Conservation (phyloP, 2,329 filamentous ascomycete genomes). For the Teratosphaeria pseudoeucalypti region DNA sequence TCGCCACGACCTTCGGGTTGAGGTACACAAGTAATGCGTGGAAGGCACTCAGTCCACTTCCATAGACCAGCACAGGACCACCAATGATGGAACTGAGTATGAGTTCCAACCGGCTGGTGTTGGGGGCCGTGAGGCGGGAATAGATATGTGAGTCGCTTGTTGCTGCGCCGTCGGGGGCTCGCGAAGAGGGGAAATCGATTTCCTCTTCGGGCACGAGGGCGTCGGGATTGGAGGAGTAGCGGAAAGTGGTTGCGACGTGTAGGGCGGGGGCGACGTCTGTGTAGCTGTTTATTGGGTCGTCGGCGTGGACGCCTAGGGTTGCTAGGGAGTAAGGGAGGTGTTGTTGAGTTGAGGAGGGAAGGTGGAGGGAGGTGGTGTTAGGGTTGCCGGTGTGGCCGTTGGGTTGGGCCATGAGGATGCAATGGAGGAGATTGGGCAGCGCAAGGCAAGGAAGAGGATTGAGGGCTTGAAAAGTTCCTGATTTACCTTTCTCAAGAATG, state of each 20-base stretch:
- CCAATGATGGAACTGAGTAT: conserved; percentile 65
- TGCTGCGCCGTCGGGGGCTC: conserved; percentile 27
- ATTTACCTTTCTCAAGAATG: not conserved
- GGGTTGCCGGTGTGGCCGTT: conserved; percentile 11
- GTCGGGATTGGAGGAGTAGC: conserved; percentile 63
- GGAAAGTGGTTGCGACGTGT: conserved; percentile 85
- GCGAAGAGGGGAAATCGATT: conserved; percentile 10
- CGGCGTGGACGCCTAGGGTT: conserved; percentile 25
- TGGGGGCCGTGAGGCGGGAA: conserved; percentile 68
- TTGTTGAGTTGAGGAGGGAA: conserved; percentile 7
- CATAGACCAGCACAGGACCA: conserved; percentile 64
- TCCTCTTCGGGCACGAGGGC: conserved; percentile 37
- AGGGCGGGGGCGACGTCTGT: conserved; percentile 77
- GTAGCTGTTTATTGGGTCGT: conserved; percentile 25
- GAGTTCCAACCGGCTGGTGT: conserved; percentile 73
- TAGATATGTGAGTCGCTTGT: conserved; percentile 63
- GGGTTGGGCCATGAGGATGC: conserved; percentile 2
- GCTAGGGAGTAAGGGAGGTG: conserved; percentile 17
- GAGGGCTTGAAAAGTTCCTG: not conserved
- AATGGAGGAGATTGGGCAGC: not conserved
- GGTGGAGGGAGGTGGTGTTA: conserved; percentile 7
- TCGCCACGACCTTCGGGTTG: conserved; percentile 72
- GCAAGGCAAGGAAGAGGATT: not conserved
- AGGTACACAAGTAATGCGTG: conserved; percentile 77
- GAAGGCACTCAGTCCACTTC: conserved; percentile 77